A percentile compares a stretch with the other conserved stretches of the same genome.
These are phyloP conservation scores for Aspergillus bombycis DNA, from an alignment of 2,329 filamentous ascomycete species.

Conservation along the genomic window DNA sequence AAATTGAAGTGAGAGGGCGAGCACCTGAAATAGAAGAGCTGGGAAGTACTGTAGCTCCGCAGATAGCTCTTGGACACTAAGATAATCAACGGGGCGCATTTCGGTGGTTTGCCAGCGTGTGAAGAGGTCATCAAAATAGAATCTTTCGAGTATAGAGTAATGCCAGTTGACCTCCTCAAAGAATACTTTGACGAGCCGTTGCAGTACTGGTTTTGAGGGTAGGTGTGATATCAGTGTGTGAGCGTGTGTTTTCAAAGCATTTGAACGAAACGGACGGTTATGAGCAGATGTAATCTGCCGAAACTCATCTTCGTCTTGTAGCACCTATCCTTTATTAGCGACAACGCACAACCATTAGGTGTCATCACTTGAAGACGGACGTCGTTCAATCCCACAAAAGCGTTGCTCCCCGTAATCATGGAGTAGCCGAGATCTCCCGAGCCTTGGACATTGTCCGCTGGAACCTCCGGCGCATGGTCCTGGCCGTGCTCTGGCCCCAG, in stretches of 20 bases:
- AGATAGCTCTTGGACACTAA: neutral
- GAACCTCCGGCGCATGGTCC: neutral
- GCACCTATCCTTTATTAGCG: neutral
- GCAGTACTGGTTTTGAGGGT: neutral
- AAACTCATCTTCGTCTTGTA: neutral
- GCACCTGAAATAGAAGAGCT: neutral
- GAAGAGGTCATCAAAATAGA: conserved; percentile 1
- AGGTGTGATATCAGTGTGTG: neutral
- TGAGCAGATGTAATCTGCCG: neutral
- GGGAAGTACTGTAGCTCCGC: neutral
- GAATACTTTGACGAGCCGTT: neutral
- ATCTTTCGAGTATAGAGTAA: neutral
- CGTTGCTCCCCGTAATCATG: neutral
- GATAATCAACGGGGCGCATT: neutral
- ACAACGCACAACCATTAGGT: neutral
- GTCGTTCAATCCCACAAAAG: neutral
- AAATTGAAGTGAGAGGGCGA: neutral
- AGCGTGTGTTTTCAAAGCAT: neutral
- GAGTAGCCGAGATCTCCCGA: neutral
- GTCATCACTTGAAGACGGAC: neutral
- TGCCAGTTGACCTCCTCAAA: neutral
- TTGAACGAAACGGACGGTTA: neutral
- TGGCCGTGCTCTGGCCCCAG: neutral
- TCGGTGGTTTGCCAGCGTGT: neutral
- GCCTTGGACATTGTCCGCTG: neutral